A percentile compares a stretch with the other conserved stretches of the same genome.
phyloP scores from a whole-genome alignment of 2,329 filamentous ascomycete species.

The Sporothrix variecibatus region DNA sequence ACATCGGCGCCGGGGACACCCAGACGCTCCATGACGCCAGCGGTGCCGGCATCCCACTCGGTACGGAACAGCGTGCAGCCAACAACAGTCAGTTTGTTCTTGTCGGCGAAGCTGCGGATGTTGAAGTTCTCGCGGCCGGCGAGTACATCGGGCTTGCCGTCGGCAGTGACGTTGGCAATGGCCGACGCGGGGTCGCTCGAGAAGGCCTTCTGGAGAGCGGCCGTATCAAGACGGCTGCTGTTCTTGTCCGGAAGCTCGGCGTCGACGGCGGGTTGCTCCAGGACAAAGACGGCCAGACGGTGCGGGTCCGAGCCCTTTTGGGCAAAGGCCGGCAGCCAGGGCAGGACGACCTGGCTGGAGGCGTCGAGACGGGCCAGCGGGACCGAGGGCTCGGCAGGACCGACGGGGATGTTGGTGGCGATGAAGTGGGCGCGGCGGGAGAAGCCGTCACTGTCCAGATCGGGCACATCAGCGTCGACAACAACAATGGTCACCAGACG shows the following conservation, averaged over 20 bases:
- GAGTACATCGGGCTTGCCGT: slow-evolving; percentile 12
- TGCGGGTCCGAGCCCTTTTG: slow-evolving; percentile 93
- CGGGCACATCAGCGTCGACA: slow-evolving; percentile 87
- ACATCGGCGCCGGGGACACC: slow-evolving; percentile 74
- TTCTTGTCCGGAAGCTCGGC: slow-evolving; percentile 59
- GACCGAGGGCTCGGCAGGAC: slow-evolving; percentile 58
- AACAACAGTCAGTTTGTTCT: slow-evolving; percentile 69
- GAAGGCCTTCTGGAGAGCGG: slow-evolving; percentile 57
- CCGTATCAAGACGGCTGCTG: slow-evolving; percentile 52
- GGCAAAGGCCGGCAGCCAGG: slow-evolving; percentile 83
- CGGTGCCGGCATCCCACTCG: slow-evolving; percentile 85
- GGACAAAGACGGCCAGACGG: slow-evolving; percentile 77
- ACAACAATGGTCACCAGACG: slow-evolving; percentile 83
- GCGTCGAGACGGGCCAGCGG: slow-evolving; percentile 63
- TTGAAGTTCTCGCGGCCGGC: slow-evolving; percentile 66
- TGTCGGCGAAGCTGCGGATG: slow-evolving; percentile 72
- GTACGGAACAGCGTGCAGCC: slow-evolving; percentile 87
- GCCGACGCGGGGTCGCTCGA: slow-evolving; percentile 27
- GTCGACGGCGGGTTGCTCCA: slow-evolving; percentile 73
- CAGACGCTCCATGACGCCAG: slow-evolving; percentile 81
- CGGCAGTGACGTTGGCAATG: not conserved
- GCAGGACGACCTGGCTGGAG: slow-evolving; percentile 67
- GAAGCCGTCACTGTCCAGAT: slow-evolving; percentile 73
- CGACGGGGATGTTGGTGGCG: slow-evolving; percentile 64
- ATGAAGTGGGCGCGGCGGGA: slow-evolving; percentile 83